Percentiles rank a stretch among this genome's conserved stretches.
Conservation (phyloP, 768 basidiomycete species). For the Russula sp. region DNA sequence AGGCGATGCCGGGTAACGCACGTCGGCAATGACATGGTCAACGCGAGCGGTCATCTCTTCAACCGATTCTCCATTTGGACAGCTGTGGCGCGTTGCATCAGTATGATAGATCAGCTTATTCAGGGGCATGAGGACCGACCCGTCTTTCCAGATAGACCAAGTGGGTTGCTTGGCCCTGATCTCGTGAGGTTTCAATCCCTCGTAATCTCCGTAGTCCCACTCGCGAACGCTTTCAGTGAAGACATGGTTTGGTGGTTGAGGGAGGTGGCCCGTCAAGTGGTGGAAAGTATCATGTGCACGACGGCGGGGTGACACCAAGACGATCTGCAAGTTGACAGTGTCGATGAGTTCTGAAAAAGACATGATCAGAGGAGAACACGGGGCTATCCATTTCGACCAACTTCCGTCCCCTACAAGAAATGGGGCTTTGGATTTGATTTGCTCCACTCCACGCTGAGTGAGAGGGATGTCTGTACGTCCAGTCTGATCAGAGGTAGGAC, state of each 20-base stretch:
- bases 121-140: slow-evolving; percentile 43
- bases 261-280: slow-evolving; percentile 60
- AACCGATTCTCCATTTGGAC: slow-evolving; percentile 83
- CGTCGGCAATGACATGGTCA: slow-evolving; percentile 71
- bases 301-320: slow-evolving; percentile 81
- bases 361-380: not conserved
- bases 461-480: slow-evolving; percentile 86
- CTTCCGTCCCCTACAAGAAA: slow-evolving; percentile 74
- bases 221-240: slow-evolving; percentile 69
- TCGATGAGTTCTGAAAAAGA: slow-evolving; percentile 64
- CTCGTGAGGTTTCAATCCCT: slow-evolving; percentile 77
- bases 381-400: slow-evolving; percentile 42
- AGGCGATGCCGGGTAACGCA: slow-evolving; percentile 34
- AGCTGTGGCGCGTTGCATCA: slow-evolving; percentile 44
- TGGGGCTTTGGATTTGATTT: slow-evolving; percentile 61
- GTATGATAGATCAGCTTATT: not conserved
- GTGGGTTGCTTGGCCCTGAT: slow-evolving; percentile 56
- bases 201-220: slow-evolving; percentile 92
- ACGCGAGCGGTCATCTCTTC: slow-evolving; percentile 77
- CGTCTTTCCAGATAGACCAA: slow-evolving; percentile 88
- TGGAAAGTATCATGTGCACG: slow-evolving; percentile 87
- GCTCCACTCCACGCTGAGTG: slow-evolving; percentile 68
- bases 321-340: slow-evolving; percentile 69
- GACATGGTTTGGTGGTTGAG: slow-evolving; percentile 48
- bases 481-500: slow-evolving; percentile 50